Evolutionary conservation across 2,329 filamentous ascomycete genomes (phyloP).

Genomic region (Boeremia lycopersici): DNA sequence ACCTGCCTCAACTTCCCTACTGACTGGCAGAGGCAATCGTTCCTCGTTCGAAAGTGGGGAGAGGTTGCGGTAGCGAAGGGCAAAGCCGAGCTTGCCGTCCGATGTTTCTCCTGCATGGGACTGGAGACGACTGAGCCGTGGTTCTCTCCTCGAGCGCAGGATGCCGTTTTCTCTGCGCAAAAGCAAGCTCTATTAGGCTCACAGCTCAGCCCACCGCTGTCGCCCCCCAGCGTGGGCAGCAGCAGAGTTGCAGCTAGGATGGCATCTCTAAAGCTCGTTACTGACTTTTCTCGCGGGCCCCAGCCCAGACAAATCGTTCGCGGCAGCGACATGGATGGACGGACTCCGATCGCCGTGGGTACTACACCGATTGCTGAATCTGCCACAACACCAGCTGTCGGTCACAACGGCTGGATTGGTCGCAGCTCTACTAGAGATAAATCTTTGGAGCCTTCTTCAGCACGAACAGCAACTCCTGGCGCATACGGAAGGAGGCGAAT

Average conservation of each 20-base stretch:
- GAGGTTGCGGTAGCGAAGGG: slow-evolving; percentile 86
- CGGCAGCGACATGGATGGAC: slow-evolving; percentile 59
- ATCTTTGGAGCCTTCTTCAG: slow-evolving; percentile 54
- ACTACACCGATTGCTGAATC: slow-evolving; percentile 82
- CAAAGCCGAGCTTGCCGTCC: slow-evolving; percentile 86
- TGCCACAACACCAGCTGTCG: slow-evolving; percentile 68
- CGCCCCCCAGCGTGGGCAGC: slow-evolving; percentile 67
- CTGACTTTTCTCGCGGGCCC: slow-evolving; percentile 69
- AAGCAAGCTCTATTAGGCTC: slow-evolving; percentile 59
- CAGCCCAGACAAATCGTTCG: slow-evolving; percentile 66
- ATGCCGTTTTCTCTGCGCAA: slow-evolving; percentile 63
- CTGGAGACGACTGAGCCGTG: slow-evolving; percentile 84
- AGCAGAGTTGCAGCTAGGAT: slow-evolving; percentile 72
- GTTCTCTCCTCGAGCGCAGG: slow-evolving; percentile 80
- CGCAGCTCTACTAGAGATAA: slow-evolving; percentile 37
- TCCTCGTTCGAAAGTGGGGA: slow-evolving; percentile 92
- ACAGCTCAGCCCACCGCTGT: slow-evolving; percentile 71
- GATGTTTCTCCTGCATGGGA: slow-evolving; percentile 91
- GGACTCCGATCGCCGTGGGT: slow-evolving; percentile 79
- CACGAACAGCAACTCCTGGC: slow-evolving; percentile 61
- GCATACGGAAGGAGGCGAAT: slow-evolving; percentile 68
- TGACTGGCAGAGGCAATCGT: slow-evolving; percentile 90
- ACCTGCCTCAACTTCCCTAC: slow-evolving; percentile 80
- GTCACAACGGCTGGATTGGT: slow-evolving; percentile 46
- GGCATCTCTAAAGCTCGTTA: slow-evolving; percentile 88